phyloP scores from a whole-genome alignment of 192 early-diverging fungal genomes.

The Bifiguratus adelaidae region DNA sequence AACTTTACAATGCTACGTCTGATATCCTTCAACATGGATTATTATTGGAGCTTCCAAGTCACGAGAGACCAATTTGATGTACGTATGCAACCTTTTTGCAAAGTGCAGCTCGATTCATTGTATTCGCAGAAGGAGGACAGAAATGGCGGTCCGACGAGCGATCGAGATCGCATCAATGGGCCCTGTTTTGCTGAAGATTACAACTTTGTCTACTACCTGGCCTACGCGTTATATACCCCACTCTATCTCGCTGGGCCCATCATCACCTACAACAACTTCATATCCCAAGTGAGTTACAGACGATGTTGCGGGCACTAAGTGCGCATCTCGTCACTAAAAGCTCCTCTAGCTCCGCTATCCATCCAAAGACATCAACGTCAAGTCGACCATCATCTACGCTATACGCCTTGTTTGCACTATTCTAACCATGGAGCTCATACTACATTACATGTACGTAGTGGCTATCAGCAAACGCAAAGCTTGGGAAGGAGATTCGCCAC shows the following conservation, averaged over 20 bases:
- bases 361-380: slow-evolving; percentile 18
- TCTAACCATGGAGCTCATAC: slow-evolving; percentile 79
- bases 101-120: background rate
- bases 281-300: slow-evolving; percentile 51
- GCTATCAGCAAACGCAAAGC: slow-evolving; percentile 82
- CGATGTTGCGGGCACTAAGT: background rate
- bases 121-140: slow-evolving; percentile 26
- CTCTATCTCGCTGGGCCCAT: slow-evolving; percentile 93
- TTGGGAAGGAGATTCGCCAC: slow-evolving; percentile 69
- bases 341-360: slow-evolving; percentile 40
- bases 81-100: too few relatives aligned
- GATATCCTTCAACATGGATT: slow-evolving; percentile 91
- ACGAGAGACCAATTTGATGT: background rate
- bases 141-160: slow-evolving; percentile 18
- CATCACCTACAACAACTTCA: slow-evolving; percentile 89
- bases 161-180: slow-evolving; percentile 46
- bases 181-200: slow-evolving; percentile 57
- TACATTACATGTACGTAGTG: slow-evolving; percentile 83
- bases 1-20: slow-evolving; percentile 85
- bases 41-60: slow-evolving; percentile 57
- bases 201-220: slow-evolving; percentile 65
- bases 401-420: slow-evolving; percentile 49
- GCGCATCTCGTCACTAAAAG: background rate
- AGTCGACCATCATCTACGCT: slow-evolving; percentile 41
- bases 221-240: slow-evolving; percentile 81